Conservation (phyloP, 148 eudicot genomes). For the Fagopyrum homotropicum region DNA sequence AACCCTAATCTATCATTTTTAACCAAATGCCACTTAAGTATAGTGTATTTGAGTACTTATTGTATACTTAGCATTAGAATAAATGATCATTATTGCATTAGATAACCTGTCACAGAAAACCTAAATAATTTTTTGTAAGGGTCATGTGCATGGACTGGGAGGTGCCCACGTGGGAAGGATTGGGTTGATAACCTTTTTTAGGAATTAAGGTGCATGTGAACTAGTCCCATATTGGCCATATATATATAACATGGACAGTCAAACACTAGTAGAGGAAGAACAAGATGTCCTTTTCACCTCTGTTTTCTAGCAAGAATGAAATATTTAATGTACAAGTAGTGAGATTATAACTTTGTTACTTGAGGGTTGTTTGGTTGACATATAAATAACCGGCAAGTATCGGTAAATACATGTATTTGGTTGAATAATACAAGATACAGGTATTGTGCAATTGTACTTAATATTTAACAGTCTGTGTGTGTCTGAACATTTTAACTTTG, state of each 20-base stretch:
- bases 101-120: background rate
- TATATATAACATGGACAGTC: constrained; percentile 10
- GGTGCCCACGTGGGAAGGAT: background rate
- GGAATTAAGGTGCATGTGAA: constrained; percentile 7
- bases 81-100: background rate
- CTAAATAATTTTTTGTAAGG: background rate
- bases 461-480: no score
- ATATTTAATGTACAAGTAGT: background rate
- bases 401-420: no score
- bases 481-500: no score
- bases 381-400: no score
- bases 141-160: background rate
- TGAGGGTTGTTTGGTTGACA: background rate
- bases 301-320: background rate
- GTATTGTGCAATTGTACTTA: no score
- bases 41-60: no score
- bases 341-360: background rate
- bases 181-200: background rate
- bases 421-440: no score
- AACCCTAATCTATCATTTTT: background rate
- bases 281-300: constrained; percentile 4
- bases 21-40: background rate
- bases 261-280: constrained; percentile 3
- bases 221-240: constrained; percentile 3
- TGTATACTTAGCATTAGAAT: background rate